Conservation (phyloP, 2,329 filamentous ascomycete species). For the Ophiosphaerella korrae region DNA sequence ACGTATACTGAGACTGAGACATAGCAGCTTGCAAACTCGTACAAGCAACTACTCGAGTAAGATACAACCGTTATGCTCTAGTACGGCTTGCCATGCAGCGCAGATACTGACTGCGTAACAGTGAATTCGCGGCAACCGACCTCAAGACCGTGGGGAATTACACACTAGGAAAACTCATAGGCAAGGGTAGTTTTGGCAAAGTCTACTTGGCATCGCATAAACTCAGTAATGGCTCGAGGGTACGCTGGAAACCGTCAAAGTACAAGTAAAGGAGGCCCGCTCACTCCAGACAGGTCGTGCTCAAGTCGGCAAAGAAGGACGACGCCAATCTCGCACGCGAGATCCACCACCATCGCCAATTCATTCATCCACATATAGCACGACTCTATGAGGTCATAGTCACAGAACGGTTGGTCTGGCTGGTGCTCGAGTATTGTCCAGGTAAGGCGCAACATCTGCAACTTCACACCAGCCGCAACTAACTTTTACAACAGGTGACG, state of each 20-base stretch:
- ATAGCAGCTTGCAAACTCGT: constrained; percentile 87
- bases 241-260: constrained; percentile 47
- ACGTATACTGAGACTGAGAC: constrained; percentile 4
- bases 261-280: background rate
- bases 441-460: constrained; percentile 57
- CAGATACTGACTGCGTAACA: constrained; percentile 47
- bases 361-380: constrained; percentile 95
- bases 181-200: constrained; percentile 97
- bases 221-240: constrained; percentile 97
- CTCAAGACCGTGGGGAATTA: constrained; percentile 95
- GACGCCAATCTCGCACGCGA: constrained; percentile 95
- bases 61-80: constrained; percentile 40
- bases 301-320: constrained; percentile 96
- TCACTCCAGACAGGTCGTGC: constrained; percentile 74
- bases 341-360: constrained; percentile 98
- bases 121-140: constrained; percentile 92
- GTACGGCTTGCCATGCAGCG: constrained; percentile 1
- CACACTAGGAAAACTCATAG: constrained; percentile 85
- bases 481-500: constrained; percentile 69
- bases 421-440: constrained; percentile 94
- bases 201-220: constrained; percentile 96
- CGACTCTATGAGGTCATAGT: constrained; percentile 97
- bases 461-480: constrained; percentile 1
- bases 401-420: constrained; percentile 92
- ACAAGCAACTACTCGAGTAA: constrained; percentile 94